These are phyloP conservation scores for Moniliella sp. DNA, from an alignment of 1,284 basidiomycete species.

Conservation along the genomic window DNA sequence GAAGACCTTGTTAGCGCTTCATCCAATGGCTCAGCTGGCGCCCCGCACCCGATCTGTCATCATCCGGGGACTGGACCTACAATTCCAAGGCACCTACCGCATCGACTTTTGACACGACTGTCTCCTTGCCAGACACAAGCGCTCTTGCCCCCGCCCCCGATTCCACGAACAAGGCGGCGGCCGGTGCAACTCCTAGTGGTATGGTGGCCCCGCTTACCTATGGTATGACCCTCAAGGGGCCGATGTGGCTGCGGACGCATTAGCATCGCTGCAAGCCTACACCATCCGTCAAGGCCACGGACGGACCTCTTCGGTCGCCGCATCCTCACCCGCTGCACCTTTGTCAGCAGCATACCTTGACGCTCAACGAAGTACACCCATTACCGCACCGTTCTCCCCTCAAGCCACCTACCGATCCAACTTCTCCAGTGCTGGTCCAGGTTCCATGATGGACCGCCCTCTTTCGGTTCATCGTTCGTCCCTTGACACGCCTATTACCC, in stretches of 20 bases:
- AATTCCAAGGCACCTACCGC: background rate
- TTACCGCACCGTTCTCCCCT: no score
- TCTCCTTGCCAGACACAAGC: background rate
- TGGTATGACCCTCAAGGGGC: no score
- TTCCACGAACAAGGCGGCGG: background rate
- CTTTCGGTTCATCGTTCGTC: background rate
- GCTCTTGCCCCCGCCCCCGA: background rate
- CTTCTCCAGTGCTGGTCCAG: background rate
- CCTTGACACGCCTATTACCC: constrained; percentile 7
- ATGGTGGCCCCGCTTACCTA: no score
- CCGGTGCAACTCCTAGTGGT: background rate
- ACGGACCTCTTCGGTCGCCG: background rate
- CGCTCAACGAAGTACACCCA: no score
- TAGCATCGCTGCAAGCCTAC: background rate
- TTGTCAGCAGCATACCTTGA: no score
- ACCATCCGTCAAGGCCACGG: background rate
- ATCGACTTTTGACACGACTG: background rate
- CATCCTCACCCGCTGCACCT: no score
- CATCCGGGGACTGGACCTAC: background rate
- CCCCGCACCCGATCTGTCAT: background rate
- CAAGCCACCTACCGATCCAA: no score
- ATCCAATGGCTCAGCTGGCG: background rate
- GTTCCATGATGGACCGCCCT: background rate
- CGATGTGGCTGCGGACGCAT: background rate
- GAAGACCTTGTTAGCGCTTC: constrained; percentile 1